Evolutionary conservation across 768 basidiomycete genomes (phyloP).

Genomic region (Sporobolomyces phaffii): DNA sequence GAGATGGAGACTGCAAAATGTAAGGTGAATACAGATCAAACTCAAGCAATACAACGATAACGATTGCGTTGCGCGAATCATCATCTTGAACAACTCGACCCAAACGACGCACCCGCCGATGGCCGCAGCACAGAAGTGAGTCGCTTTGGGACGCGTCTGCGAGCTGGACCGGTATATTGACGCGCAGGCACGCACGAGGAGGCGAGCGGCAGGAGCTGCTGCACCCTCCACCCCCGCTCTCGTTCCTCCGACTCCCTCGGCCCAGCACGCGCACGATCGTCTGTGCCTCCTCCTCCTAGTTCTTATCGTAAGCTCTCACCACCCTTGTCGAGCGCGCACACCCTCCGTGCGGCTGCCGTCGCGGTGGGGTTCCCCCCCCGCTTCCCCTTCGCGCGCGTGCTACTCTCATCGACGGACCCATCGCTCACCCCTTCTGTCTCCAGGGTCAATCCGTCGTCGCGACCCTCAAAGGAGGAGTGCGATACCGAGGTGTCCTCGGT

Average conservation of each 20-base stretch:
- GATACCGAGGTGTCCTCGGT: constrained; percentile 39
- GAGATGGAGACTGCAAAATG: neutral
- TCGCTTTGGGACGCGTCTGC: no score
- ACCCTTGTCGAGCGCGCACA: neutral
- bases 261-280: constrained; percentile 16
- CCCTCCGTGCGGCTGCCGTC: neutral
- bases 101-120: neutral
- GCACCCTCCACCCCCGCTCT: neutral
- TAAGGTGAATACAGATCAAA: neutral
- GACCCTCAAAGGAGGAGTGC: constrained; percentile 24
- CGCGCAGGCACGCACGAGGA: no score
- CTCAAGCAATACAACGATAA: no score
- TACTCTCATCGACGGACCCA: no score
- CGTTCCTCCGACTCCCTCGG: neutral
- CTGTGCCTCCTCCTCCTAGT: constrained; percentile 18
- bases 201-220: constrained; percentile 7
- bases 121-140: constrained; percentile 1
- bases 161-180: no score
- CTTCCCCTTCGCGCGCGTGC: no score
- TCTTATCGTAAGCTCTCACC: constrained; percentile 16
- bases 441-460: constrained; percentile 40
- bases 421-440: neutral
- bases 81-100: no score
- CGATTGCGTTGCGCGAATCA: no score
- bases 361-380: no score